Conservation (phyloP, 805 yeast species). For the Candida endomychidarum region DNA sequence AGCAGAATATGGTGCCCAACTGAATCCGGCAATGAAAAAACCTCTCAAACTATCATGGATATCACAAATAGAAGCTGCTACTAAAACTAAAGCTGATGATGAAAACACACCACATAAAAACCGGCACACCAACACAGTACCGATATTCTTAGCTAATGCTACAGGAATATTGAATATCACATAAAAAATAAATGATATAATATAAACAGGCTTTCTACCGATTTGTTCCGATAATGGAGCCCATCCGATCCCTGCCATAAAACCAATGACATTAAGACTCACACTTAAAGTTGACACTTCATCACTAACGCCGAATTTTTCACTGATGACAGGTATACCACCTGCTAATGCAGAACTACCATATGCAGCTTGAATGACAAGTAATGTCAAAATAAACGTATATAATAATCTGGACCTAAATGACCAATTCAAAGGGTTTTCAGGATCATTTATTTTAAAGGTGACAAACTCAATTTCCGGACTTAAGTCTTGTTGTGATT, state of each 20-base stretch:
- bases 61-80: constrained; percentile 91
- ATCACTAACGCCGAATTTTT: constrained; percentile 63
- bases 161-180: constrained; percentile 83
- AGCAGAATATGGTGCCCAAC: constrained; percentile 91
- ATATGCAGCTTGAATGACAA: constrained; percentile 88
- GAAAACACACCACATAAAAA: constrained; percentile 87
- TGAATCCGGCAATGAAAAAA: constrained; percentile 85
- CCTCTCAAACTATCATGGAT: constrained; percentile 83
- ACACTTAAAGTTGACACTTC: constrained; percentile 82
- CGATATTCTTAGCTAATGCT: constrained; percentile 80
- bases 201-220: constrained; percentile 84
- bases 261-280: constrained; percentile 87
- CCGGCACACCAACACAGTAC: constrained; percentile 76
- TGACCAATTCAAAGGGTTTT: constrained; percentile 88
- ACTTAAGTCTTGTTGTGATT: constrained; percentile 34
- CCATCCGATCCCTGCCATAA: constrained; percentile 82
- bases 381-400: constrained; percentile 64
- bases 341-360: constrained; percentile 92
- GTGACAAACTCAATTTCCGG: constrained; percentile 84
- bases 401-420: constrained; percentile 55
- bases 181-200: constrained; percentile 71
- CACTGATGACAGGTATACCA: constrained; percentile 67
- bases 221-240: constrained; percentile 84
- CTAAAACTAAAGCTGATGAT: constrained; percentile 78
- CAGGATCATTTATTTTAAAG: constrained; percentile 75